Conservation (phyloP, 2,329 filamentous ascomycete species). For the Zymoseptoria brevis region DNA sequence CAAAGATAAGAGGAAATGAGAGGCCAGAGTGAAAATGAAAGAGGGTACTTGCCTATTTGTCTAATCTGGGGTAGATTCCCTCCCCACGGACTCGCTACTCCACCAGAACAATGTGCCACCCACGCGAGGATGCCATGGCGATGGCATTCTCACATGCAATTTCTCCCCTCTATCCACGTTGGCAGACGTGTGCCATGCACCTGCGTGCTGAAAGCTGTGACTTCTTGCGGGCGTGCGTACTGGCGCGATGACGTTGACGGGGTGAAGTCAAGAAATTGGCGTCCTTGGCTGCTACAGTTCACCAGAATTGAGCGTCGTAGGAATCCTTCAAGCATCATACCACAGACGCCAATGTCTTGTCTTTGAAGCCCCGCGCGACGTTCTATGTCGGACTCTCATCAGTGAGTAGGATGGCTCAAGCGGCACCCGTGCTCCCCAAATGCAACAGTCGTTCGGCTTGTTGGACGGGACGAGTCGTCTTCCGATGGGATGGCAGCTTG, state of each 20-base stretch:
- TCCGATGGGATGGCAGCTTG: too few species aligned
- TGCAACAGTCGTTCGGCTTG: too few species aligned
- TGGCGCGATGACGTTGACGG: background rate
- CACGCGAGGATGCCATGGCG: constrained; percentile 3
- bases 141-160: background rate
- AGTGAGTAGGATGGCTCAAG: too few species aligned
- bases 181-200: constrained; percentile 14
- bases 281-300: background rate
- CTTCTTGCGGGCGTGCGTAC: background rate
- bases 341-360: constrained; percentile 2
- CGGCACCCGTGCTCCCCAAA: too few species aligned
- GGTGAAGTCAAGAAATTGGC: background rate
- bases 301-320: background rate
- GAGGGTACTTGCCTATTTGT: background rate
- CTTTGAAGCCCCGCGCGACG: background rate
- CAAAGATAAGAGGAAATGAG: background rate
- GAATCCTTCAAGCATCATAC: background rate
- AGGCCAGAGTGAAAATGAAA: background rate
- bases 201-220: constrained; percentile 1
- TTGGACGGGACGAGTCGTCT: too few species aligned
- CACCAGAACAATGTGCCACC: background rate
- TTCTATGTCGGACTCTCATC: too few species aligned
- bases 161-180: background rate
- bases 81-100: background rate
- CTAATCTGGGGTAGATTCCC: background rate